Percentiles rank a stretch among this genome's conserved stretches.
Conservation (phyloP, 2,329 filamentous ascomycete species). For the Aspergillus sp. region DNA sequence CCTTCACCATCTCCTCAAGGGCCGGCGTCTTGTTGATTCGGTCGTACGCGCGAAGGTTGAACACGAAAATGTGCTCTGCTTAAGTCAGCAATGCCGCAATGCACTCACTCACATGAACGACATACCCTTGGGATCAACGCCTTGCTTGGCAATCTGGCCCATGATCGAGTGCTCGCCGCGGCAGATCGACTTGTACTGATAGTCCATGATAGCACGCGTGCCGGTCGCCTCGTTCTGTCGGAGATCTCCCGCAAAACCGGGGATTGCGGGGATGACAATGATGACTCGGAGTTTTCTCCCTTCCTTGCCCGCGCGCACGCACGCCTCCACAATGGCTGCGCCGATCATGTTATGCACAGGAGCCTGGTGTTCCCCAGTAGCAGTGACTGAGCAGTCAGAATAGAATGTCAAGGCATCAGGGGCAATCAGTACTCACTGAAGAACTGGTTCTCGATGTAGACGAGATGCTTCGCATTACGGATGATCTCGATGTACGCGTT, state of each 20-base stretch:
- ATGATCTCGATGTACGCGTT: constrained; percentile 83
- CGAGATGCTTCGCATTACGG: constrained; percentile 75
- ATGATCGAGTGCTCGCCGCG: constrained; percentile 88
- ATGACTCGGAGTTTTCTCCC: constrained; percentile 84
- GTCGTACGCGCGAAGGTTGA: constrained; percentile 89
- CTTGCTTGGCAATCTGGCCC: constrained; percentile 61
- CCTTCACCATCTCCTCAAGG: constrained; percentile 65
- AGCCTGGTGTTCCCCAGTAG: constrained; percentile 76
- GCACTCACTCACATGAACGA: no score
- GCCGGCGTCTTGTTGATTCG: constrained; percentile 73
- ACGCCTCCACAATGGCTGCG: constrained; percentile 79
- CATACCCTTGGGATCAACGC: constrained; percentile 57
- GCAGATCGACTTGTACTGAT: constrained; percentile 93
- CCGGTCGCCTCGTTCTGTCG: constrained; percentile 73
- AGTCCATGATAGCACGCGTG: constrained; percentile 94
- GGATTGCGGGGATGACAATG: constrained; percentile 79
- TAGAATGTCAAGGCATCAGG: neutral
- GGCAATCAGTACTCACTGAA: constrained; percentile 52
- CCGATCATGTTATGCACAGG: constrained; percentile 87
- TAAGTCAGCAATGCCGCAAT: constrained; percentile 7
- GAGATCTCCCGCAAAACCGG: constrained; percentile 88
- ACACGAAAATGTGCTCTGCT: constrained; percentile 73
- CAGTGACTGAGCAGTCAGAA: constrained; percentile 50
- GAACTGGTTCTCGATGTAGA: constrained; percentile 99
- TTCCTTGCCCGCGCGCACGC: constrained; percentile 70